These are phyloP conservation scores for Hemisphaericaspora nanyangensis DNA, from an alignment of 805 yeast genomes.

Conservation along the genomic window DNA sequence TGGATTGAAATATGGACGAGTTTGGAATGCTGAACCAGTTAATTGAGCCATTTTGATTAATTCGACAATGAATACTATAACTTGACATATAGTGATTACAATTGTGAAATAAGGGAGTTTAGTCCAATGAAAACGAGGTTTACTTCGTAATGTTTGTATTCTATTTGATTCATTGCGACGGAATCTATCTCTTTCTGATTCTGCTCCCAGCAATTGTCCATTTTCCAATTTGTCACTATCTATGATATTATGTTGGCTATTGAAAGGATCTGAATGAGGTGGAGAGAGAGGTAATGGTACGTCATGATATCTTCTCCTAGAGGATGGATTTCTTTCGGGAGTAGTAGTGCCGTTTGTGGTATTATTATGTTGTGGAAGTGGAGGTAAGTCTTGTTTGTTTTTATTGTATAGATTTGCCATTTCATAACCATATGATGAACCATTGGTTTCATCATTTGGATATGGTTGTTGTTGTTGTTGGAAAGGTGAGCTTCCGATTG, in stretches of 20 bases:
- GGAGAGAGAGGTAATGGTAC: constrained; percentile 6
- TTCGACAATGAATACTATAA: constrained; percentile 60
- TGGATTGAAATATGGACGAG: constrained; percentile 70
- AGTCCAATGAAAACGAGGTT: constrained; percentile 34
- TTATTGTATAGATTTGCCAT: constrained; percentile 3
- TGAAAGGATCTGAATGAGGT: constrained; percentile 7
- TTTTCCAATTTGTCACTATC: neutral
- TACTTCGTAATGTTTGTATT: constrained; percentile 18
- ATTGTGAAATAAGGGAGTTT: constrained; percentile 40
- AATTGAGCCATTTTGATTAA: constrained; percentile 50
- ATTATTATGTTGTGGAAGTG: constrained; percentile 1
- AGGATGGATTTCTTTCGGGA: neutral
- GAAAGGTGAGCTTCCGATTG: neutral
- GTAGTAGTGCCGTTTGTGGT: constrained; percentile 3
- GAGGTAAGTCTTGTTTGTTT: constrained; percentile 6
- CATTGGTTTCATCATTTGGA: constrained; percentile 1
- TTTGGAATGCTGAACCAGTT: constrained; percentile 64
- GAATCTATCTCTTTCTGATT: constrained; percentile 13
- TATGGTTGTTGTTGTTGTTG: constrained; percentile 7
- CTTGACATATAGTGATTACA: constrained; percentile 42
- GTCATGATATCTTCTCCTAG: constrained; percentile 3
- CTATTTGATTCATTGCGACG: constrained; percentile 22
- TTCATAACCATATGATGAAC: constrained; percentile 8
- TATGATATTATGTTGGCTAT: neutral
- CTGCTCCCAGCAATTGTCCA: constrained; percentile 1